Evolutionary conservation across 208 protist species (phyloP).

Genomic region (Porcisia hertigi): DNA sequence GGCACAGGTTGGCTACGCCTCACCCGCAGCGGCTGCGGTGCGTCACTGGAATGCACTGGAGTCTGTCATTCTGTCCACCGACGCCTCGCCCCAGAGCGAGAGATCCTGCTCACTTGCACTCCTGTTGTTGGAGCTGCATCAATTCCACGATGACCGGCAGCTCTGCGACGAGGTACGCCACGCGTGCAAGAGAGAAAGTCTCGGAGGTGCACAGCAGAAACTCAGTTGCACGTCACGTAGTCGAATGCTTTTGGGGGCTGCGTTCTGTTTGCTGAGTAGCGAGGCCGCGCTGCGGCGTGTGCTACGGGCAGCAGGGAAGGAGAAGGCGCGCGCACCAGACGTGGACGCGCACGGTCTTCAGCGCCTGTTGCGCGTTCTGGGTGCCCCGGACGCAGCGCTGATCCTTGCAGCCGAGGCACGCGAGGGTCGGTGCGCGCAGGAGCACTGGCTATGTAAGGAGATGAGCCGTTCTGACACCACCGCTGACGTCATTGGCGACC

Average conservation of each 20-base stretch:
- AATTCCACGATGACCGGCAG: conserved; percentile 19
- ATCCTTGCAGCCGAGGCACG: conserved; percentile 12
- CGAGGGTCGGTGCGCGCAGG: conserved; percentile 49
- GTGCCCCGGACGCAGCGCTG: conserved; percentile 16
- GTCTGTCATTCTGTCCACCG: background rate
- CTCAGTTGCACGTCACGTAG: conserved; percentile 15
- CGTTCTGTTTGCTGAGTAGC: conserved; percentile 55
- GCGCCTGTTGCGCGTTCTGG: conserved; percentile 61
- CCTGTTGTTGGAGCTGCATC: conserved; percentile 15
- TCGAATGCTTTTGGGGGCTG: conserved; percentile 51
- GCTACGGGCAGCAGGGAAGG: conserved; percentile 33
- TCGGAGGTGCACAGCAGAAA: background rate
- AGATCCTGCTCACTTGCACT: conserved; percentile 8
- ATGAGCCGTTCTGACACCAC: conserved; percentile 3
- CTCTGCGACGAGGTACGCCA: conserved; percentile 22
- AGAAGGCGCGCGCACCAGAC: conserved; percentile 42
- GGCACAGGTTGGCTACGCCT: conserved; percentile 33
- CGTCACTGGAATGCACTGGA: conserved; percentile 21
- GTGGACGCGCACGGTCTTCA: conserved; percentile 73
- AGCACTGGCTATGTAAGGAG: conserved; percentile 43
- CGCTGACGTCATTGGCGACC: background rate
- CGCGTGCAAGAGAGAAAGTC: background rate
- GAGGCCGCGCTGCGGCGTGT: conserved; percentile 45
- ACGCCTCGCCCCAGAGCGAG: background rate
- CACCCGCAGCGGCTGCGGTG: conserved; percentile 7